Base-by-base conservation (phyloP, 2,329 filamentous ascomycete species). In the Colletotrichum sp. region DNA sequence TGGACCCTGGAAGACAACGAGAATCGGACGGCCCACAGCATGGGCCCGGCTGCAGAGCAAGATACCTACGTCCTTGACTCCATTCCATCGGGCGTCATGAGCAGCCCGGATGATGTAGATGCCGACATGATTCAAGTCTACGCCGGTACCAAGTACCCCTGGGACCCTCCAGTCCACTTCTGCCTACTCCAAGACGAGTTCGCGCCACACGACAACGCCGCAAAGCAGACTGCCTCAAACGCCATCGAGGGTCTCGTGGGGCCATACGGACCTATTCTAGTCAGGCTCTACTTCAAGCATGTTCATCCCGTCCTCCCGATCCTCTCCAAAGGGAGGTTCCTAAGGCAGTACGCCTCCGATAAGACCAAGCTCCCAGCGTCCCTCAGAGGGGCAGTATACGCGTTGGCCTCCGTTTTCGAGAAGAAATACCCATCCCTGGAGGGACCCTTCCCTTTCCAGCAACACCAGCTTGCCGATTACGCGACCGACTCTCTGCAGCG, bases 21-120 rank as follows among this genome's bases (percentile, higher is more conserved):
- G 21, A 83, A 84, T 69, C 79, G 82, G 21, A 88, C 87, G 3
- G 85, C 87, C 15, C 87, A 89, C 78, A 86, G 82, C 15, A 85
- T 89, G 81, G 88, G 87, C 0, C 81, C 85, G 16, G 83, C 86
- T 3, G 85, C 83, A 12, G 87, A 89, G 79, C 88, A 89, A 77
- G 88, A 89, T 70, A 84, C 86, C 2, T 84, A 87, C 76, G 82
- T 89, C 10, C 82, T 89, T 6, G 85, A 86, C 49, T 87, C 87
- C 13, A 89, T 89, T 70, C 82, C 87, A 21, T 88, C 87, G 44
- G 83, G 87, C 21, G 85, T 89, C 32, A 80, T 88, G 60, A 88
- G 87, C 59, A 85, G 85, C n/a, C 83, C 84, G 21, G 39, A 67
- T 57, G 85, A 86, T 30, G 82, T 89, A 9, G 86, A 87, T 72